phyloP scores from a whole-genome alignment of 2,329 filamentous ascomycete species.

The Mycosphaerelloides madeirae region DNA sequence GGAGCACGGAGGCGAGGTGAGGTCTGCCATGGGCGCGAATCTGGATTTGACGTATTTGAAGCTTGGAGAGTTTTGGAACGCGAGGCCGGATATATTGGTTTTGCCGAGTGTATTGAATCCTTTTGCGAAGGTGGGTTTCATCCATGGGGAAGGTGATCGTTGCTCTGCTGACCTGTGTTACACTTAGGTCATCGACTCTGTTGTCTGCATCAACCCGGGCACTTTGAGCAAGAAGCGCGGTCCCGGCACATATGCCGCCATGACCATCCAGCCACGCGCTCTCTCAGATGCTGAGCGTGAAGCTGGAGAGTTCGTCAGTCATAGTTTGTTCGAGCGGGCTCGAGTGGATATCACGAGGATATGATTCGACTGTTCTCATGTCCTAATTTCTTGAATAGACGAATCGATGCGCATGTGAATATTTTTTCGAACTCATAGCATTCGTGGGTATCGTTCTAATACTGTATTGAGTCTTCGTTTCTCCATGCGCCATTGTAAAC shows the following conservation, averaged over 20 bases:
- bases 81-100: constrained; percentile 78
- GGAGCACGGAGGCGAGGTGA: constrained; percentile 38
- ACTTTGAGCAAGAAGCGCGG: constrained; percentile 77
- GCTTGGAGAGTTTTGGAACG: constrained; percentile 83
- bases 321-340: constrained; percentile 75
- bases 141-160: not conserved
- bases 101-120: constrained; percentile 77
- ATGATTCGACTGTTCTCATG: constrained; percentile 34
- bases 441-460: constrained; percentile 3
- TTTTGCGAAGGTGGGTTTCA: constrained; percentile 70
- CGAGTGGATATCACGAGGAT: constrained; percentile 85
- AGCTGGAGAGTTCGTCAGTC: constrained; percentile 57
- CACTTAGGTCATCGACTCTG: constrained; percentile 76
- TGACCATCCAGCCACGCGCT: constrained; percentile 66
- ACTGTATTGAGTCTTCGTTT: too few relatives aligned
- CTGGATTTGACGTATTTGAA: constrained; percentile 81
- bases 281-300: constrained; percentile 56
- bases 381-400: not conserved
- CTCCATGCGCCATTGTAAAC: too few relatives aligned
- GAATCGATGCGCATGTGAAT: not conserved
- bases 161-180: constrained; percentile 6
- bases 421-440: not conserved
- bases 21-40: constrained; percentile 65
- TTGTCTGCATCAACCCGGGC: constrained; percentile 86
- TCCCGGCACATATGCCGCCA: constrained; percentile 77